phyloP scores from a whole-genome alignment of 164 flowering plant species.

The Umbellularia californica region DNA sequence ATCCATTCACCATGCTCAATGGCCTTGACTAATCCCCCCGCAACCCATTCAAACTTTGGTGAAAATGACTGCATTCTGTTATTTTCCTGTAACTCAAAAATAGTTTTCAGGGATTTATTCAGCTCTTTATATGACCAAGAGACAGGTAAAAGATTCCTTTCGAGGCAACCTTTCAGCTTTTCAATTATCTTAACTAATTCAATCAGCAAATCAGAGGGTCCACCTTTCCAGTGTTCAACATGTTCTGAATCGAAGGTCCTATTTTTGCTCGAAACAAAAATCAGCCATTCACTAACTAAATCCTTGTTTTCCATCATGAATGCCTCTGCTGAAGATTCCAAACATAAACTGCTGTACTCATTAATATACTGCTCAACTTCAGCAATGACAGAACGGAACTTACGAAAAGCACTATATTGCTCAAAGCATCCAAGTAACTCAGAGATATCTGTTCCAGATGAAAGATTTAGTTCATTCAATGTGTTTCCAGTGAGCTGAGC shows the following conservation, averaged over 20 bases:
- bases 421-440: constrained; percentile 96
- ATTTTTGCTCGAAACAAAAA: constrained; percentile 37
- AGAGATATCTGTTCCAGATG: constrained; percentile 87
- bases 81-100: constrained; percentile 50
- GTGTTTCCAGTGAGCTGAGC: constrained; percentile 87
- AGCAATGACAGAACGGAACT: constrained; percentile 42
- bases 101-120: constrained; percentile 27
- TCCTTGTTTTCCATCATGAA: constrained; percentile 27
- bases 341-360: constrained; percentile 47
- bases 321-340: constrained; percentile 33
- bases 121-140: constrained; percentile 57
- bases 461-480: constrained; percentile 80
- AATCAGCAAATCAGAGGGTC: constrained; percentile 27
- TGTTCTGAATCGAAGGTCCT: constrained; percentile 23
- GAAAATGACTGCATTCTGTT: constrained; percentile 31
- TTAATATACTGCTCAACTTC: constrained; percentile 53
- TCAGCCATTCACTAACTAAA: constrained; percentile 52
- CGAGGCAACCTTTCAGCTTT: constrained; percentile 32
- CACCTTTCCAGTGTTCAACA: constrained; percentile 31
- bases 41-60: constrained; percentile 91
- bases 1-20: constrained; percentile 95
- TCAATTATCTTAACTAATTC: constrained; percentile 54
- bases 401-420: constrained; percentile 72
- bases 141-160: constrained; percentile 26
- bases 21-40: constrained; percentile 77